phyloP scores from a whole-genome alignment of 2,329 filamentous ascomycete species.

The Metarhizium album region DNA sequence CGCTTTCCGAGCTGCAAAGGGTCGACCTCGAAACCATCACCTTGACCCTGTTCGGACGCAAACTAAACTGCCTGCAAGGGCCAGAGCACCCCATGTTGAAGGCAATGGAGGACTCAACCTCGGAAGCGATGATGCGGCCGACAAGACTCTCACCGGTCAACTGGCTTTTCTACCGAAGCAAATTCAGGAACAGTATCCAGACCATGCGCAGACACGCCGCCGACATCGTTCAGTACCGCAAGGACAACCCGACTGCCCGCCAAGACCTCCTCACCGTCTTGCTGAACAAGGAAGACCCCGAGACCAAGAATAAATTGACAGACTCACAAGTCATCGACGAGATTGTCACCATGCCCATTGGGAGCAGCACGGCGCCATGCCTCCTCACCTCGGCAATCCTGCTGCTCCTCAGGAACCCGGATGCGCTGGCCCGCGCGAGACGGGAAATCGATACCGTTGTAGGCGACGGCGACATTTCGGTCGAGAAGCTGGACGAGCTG shows the following conservation, averaged over 20 bases:
- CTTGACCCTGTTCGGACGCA: slow-evolving; percentile 39
- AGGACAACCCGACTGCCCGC: slow-evolving; percentile 40
- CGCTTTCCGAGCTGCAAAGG: slow-evolving; percentile 39
- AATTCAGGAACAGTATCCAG: slow-evolving; percentile 42
- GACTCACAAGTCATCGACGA: slow-evolving; percentile 56
- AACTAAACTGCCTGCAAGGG: slow-evolving; percentile 34
- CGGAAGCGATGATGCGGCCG: slow-evolving; percentile 44
- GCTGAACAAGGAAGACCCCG: slow-evolving; percentile 46
- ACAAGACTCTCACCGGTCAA: slow-evolving; percentile 40
- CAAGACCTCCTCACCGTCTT: slow-evolving; percentile 52
- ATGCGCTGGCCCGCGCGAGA: slow-evolving; percentile 36
- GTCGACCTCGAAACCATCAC: slow-evolving; percentile 42
- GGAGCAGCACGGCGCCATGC: slow-evolving; percentile 38
- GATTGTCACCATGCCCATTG: slow-evolving; percentile 57
- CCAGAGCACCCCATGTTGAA: slow-evolving; percentile 36
- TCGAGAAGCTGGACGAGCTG: slow-evolving; percentile 39
- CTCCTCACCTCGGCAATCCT: slow-evolving; percentile 35
- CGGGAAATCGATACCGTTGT: slow-evolving; percentile 42
- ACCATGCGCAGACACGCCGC: slow-evolving; percentile 43
- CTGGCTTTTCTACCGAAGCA: slow-evolving; percentile 38
- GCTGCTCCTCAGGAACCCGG: slow-evolving; percentile 40
- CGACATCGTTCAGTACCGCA: slow-evolving; percentile 46
- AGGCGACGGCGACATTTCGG: slow-evolving; percentile 30
- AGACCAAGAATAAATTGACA: slow-evolving; percentile 46
- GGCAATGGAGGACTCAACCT: slow-evolving; percentile 44